Conservation (phyloP, 441 rosid genomes). For the Cnidoscolus chayamansa region DNA sequence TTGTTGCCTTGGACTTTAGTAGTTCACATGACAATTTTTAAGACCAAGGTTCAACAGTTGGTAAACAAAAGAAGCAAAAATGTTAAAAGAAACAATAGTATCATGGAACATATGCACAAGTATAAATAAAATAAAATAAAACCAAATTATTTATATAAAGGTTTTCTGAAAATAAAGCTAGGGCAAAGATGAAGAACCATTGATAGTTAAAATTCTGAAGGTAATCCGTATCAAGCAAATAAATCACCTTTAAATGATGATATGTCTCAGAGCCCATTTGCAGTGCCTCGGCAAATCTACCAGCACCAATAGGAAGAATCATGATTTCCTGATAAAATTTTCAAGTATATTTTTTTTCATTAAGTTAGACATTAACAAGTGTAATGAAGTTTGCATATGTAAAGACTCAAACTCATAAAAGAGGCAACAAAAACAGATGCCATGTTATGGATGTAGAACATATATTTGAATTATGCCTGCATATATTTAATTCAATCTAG, state of each 20-base stretch:
- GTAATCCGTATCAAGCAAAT: conserved; percentile 11
- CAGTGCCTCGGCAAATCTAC: conserved; percentile 89
- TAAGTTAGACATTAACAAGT: background rate
- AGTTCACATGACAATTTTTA: background rate
- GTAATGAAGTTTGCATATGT: background rate
- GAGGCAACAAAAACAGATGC: background rate
- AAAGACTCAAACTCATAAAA: background rate
- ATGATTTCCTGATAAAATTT: conserved; percentile 63
- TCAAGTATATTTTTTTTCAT: conserved; percentile 8
- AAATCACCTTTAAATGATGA: conserved; percentile 86
- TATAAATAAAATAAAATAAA: background rate
- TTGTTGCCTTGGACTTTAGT: background rate
- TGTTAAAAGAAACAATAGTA: background rate
- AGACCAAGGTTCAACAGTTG: background rate
- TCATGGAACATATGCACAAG: background rate
- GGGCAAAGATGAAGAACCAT: background rate
- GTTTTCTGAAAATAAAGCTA: background rate
- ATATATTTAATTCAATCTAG: background rate
- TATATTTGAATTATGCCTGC: background rate
- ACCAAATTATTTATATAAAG: background rate
- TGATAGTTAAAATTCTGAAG: conserved; percentile 16
- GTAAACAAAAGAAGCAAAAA: background rate
- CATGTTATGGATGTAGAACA: background rate
- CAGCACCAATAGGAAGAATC: conserved; percentile 90
- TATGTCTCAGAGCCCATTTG: conserved; percentile 94